Evolutionary conservation across 2,329 filamentous ascomycete species (phyloP), one percentile per base, ranked within the genome.

Genomic region (Penicillium sp.): DNA sequence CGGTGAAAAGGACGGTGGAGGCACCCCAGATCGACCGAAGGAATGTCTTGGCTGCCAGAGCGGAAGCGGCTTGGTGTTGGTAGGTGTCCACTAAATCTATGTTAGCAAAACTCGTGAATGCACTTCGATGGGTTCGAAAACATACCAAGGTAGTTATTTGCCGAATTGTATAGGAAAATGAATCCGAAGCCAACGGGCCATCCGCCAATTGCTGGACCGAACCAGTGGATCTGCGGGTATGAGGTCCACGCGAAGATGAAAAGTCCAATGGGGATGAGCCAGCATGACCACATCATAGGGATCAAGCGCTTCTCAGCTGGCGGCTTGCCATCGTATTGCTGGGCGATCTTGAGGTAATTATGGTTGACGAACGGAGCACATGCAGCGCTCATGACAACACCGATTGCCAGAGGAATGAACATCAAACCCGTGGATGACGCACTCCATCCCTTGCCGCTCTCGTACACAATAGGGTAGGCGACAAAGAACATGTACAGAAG

Each of bases 401-500:
- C 86, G 12, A 92, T 67, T 6, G 85, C 85, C 30, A 92, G 62
- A 1, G 85, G 85, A 45, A 92, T 88, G 62, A 93, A 93, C 82
- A 92, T 90, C 6, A 93, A 72, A 31, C 86, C 87, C 0, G 85
- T 88, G 17, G 70, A 80, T 23, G 83, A 76, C 17, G 85, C 74
- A 3, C 73, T 78, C 64, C 82, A 94, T 2, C 84, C 84, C 65
- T 94, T 93, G 42, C 84, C 83, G 62, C 79, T 71, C 50, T 86
- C 76, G 67, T 84, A 95, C 41, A 95, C 71, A 48, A 79, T 70
- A 0, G 74, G 74, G 44, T 61, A 66, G 10, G 68, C 65, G 42
- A 70, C 60, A 41, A 71, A 74, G 54, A 73, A 73, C 70, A 74
- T 73, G 56, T 74, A 73, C 20, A 64, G 67, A 3, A 73, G 49